Evolutionary conservation across 768 basidiomycete genomes (phyloP), one percentile per base, ranked within the genome.

Genomic region (Suillus paluster): DNA sequence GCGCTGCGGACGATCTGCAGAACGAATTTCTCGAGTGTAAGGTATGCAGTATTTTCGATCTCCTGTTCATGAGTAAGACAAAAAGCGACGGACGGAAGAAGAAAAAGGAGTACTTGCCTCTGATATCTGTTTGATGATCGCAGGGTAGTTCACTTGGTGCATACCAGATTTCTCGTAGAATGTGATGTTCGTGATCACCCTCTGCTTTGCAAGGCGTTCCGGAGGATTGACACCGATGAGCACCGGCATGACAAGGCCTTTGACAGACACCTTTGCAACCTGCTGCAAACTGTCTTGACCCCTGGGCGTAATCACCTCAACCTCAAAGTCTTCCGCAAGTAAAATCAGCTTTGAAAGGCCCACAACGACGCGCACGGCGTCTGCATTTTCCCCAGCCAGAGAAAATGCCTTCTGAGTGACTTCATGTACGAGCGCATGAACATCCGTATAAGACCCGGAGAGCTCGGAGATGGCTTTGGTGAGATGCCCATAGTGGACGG

Each of bases 171-270:
- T 64, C 63, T 83, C 81, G 55, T 73, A 68, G 58, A 86, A 81
- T 1, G 70, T 67, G 52, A 92, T 70, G 66, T 86, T 84, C 25
- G 84, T 74, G 53, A 86, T 68, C 27, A 93, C 83, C 30, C 83
- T 75, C 71, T 93, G 91, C 68, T 86, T 86, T 46, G 84, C 81
- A 34, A 81, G 69, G 36, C 90, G 79, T 66, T 93, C 91, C 9
- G 86, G 87, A 0, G 86, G 82, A 63, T 91, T 89, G 36, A 92
- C 82, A 1, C 91, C 92, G 49, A 94, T 86, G 56, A 92, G 74
- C 10, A 86, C 82, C 0, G 80, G 79, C 12, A 88, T 69, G 2
- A 74, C 65, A 12, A 92, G 67, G 53, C 83, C 77, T 38, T 73
- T 74, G 41, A 92, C 74, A 7, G 67, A 67, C n/a, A 81, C 77